Evolutionary conservation across 2,329 filamentous ascomycete species (phyloP).

Genomic region (Cladophialophora immunda): DNA sequence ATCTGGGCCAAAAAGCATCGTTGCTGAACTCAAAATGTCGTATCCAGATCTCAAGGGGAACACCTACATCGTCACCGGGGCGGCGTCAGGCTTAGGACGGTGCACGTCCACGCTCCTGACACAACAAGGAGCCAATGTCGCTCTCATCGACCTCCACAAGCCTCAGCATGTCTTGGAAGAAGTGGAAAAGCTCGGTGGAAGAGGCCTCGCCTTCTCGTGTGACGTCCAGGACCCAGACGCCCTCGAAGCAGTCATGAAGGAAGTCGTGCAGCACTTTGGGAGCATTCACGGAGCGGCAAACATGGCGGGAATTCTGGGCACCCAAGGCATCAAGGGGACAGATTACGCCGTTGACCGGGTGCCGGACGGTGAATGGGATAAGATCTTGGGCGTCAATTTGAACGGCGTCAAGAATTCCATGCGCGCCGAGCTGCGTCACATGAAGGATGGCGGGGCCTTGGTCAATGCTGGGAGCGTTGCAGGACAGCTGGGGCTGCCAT

Average conservation of each 20-base stretch:
- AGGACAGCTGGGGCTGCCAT: neutral
- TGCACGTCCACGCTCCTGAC: conserved; percentile 1
- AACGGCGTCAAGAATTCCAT: conserved; percentile 27
- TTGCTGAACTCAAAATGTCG: neutral
- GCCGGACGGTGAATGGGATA: conserved; percentile 10
- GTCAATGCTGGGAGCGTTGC: conserved; percentile 23
- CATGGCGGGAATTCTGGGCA: conserved; percentile 9
- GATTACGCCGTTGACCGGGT: neutral
- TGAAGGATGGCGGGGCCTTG: conserved; percentile 15
- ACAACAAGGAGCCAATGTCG: conserved; percentile 5
- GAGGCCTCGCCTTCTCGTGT: neutral
- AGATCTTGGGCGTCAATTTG: conserved; percentile 22
- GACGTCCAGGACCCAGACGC: neutral
- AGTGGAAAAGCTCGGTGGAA: conserved; percentile 3
- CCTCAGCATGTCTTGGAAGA: conserved; percentile 7
- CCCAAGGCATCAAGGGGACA: neutral
- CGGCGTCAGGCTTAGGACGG: conserved; percentile 1
- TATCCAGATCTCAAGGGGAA: conserved; percentile 10
- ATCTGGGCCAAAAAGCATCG: neutral
- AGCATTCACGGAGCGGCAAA: conserved; percentile 10
- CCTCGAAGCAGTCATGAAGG: conserved; percentile 8
- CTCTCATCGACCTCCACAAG: conserved; percentile 6
- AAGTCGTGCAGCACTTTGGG: conserved; percentile 7
- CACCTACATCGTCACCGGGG: neutral
- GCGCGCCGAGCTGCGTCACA: conserved; percentile 16